Percentiles rank a stretch among this genome's conserved stretches.
Conservation (phyloP, 2,329 filamentous ascomycete species). For the Penicillium sp. region DNA sequence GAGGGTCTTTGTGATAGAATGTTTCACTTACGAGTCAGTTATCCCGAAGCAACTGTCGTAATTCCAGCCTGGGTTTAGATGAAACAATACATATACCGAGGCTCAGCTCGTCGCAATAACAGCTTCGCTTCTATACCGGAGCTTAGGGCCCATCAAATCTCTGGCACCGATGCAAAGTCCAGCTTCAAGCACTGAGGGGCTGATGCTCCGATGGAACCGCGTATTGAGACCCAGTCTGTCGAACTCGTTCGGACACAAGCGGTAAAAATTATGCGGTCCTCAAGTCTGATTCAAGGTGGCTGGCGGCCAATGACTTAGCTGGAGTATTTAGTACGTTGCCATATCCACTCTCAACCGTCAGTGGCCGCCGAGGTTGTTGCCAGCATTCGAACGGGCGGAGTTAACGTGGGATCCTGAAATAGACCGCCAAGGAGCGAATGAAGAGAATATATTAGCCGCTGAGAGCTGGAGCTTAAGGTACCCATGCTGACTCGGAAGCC, state of each 20-base stretch:
- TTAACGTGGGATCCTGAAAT: not conserved
- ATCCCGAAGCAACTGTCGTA: not conserved
- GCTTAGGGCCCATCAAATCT: too few relatives aligned
- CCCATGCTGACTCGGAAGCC: too few relatives aligned
- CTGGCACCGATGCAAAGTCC: too few relatives aligned
- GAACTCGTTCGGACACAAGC: not conserved
- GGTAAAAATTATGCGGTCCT: not conserved
- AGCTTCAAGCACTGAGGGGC: too few relatives aligned
- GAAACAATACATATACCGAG: not conserved
- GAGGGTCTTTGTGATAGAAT: not conserved
- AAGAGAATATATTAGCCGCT: not conserved
- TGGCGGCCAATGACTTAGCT: not conserved
- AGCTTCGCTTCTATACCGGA: too few relatives aligned
- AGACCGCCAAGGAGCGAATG: not conserved
- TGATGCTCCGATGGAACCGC: too few relatives aligned
- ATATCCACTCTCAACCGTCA: not conserved
- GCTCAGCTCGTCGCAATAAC: not conserved
- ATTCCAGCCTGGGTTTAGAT: not conserved
- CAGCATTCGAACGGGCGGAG: not conserved
- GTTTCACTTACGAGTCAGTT: conserved; percentile 9
- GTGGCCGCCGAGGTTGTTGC: not conserved
- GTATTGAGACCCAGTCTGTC: not conserved
- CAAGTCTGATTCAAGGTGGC: not conserved
- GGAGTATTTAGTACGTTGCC: not conserved
- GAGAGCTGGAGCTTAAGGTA: not conserved